phyloP scores from a whole-genome alignment of 73 alveolate species.

The Stentor coeruleus region DNA sequence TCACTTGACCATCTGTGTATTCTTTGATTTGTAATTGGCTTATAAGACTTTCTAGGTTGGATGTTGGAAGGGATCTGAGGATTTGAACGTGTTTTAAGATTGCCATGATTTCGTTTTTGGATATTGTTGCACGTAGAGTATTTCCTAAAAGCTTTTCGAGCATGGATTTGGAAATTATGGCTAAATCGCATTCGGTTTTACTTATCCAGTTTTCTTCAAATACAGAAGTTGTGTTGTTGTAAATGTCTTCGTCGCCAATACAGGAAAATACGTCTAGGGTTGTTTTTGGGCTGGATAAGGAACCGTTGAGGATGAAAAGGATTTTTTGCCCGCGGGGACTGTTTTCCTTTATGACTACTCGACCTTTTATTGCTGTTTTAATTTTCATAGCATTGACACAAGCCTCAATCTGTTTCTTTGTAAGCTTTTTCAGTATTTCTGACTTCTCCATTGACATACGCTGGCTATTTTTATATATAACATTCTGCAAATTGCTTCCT shows the following conservation, averaged over 20 bases:
- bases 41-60: background rate
- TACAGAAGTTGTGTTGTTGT: background rate
- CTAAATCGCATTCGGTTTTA: background rate
- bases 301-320: slow-evolving; percentile 34
- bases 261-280: slow-evolving; percentile 22
- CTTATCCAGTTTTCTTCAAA: slow-evolving; percentile 20
- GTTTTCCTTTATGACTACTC: slow-evolving; percentile 29
- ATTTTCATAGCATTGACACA: slow-evolving; percentile 25
- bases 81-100: background rate
- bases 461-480: background rate
- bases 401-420: slow-evolving; percentile 36
- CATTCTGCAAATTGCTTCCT: slow-evolving; percentile 5
- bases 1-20: slow-evolving; percentile 39
- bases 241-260: background rate
- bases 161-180: background rate
- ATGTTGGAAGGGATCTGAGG: background rate
- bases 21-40: slow-evolving; percentile 12
- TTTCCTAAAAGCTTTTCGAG: slow-evolving; percentile 26
- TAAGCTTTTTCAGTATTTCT: background rate
- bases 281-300: slow-evolving; percentile 26
- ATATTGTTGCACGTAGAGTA: slow-evolving; percentile 36
- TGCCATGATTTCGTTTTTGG: background rate
- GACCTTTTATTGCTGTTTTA: slow-evolving; percentile 21
- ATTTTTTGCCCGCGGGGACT: slow-evolving; percentile 19
- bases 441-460: background rate